These are phyloP conservation scores for Candida piceae DNA, from an alignment of 805 yeast genomes.

Conservation along the genomic window DNA sequence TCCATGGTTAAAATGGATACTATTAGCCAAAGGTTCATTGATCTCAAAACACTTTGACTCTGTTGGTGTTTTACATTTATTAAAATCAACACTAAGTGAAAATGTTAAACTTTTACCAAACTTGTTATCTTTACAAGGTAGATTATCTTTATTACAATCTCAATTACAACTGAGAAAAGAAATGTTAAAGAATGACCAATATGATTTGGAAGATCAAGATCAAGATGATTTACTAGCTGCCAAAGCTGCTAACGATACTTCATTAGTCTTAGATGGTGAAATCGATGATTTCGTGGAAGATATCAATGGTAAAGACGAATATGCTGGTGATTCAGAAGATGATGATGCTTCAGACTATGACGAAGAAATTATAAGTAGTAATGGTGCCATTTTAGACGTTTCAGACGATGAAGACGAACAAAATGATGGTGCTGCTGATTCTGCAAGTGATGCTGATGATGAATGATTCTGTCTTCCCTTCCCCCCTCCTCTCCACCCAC, in stretches of 20 bases:
- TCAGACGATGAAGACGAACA: slow-evolving; percentile 24
- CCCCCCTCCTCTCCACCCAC: too few species aligned
- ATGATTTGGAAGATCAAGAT: slow-evolving; percentile 26
- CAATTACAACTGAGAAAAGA: slow-evolving; percentile 69
- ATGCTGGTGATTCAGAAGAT: neutral
- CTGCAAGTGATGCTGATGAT: slow-evolving; percentile 3
- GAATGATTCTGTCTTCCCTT: too few species aligned
- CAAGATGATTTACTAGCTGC: slow-evolving; percentile 24
- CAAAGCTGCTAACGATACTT: slow-evolving; percentile 17
- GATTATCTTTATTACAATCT: slow-evolving; percentile 67
- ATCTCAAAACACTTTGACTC: slow-evolving; percentile 48
- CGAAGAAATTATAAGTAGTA: neutral
- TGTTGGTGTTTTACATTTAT: slow-evolving; percentile 47
- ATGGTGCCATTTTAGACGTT: slow-evolving; percentile 15
- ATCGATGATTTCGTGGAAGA: slow-evolving; percentile 16
- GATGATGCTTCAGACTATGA: neutral
- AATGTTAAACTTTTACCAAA: slow-evolving; percentile 58
- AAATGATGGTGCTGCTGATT: slow-evolving; percentile 16
- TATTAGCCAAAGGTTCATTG: slow-evolving; percentile 66
- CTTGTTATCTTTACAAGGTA: slow-evolving; percentile 78
- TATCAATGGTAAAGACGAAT: neutral
- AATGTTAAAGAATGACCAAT: slow-evolving; percentile 31
- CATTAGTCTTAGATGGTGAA: slow-evolving; percentile 28
- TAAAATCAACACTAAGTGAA: slow-evolving; percentile 53
- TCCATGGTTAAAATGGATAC: slow-evolving; percentile 79